Base-by-base conservation (phyloP, 1,139 yeast species). In the Sugiyamaella castrensis region DNA sequence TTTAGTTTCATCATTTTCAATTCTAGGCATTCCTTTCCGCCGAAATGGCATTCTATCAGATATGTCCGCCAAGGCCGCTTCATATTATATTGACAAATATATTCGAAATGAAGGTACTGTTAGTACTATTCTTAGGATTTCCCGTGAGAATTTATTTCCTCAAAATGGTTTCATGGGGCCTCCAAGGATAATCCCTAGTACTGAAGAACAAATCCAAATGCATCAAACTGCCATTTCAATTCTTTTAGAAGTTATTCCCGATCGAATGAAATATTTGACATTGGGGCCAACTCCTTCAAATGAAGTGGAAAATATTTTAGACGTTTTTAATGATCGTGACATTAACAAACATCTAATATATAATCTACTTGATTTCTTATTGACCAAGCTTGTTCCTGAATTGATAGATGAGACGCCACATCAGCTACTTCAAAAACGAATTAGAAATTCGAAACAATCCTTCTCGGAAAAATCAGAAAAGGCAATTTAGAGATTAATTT, bases 341-440 rank as follows among this genome's bases (percentile, higher is more conserved):
- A 62, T 76, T 15, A 76, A 76, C 62, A 71, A 72, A 57, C 69
- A 71, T 45, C 57, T 76, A 45, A 54, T 74, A 2, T 69, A 69
- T 57, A 63, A 59, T 30, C 15, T 75, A 1, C 16, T 75, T 28
- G 80, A 76, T 54, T 58, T 71, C 37, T 9, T 73, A 1, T 54
- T 75, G 11, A 47, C 63, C 4, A 56, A 62, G 24, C 16, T 74
- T 6, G 62, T 73, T 11, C 79, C 80, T 0, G 80, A 76, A 51
- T 51, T 68, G 35, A 52, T 56, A 2, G 54, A 53, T 70, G 74
- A 61, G 66, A 72, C 60, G 67, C 82, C 51, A 32, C 71, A 71
- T 13, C 60, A 58, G 27, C 37, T 42, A 8, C 13, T 42, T 8
- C 33, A 35, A 12, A 26, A 35, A 15, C 35, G 40, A 35, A 11